Evolutionary conservation across 2,329 filamentous ascomycete species (phyloP).

Genomic region (Botrytis hyacinthi): DNA sequence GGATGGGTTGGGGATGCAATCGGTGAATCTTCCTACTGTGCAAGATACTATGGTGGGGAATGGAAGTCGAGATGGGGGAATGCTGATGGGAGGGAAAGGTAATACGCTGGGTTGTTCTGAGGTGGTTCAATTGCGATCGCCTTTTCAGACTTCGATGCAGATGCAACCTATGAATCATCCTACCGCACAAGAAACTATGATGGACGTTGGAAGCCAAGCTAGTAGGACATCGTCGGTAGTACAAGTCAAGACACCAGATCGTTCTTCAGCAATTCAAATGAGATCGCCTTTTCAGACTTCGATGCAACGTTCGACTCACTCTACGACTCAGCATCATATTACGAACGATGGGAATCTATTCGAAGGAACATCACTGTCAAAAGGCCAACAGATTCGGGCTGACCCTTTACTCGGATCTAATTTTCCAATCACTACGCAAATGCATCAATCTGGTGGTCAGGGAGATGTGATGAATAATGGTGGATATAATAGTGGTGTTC

Average conservation of each 20-base stretch:
- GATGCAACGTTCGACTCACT: not conserved
- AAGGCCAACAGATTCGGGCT: fast-evolving
- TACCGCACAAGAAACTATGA: not conserved
- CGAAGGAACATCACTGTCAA: not conserved
- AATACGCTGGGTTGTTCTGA: too few species aligned
- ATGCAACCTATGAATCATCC: not conserved
- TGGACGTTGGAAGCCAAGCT: not conserved
- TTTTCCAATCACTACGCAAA: not conserved
- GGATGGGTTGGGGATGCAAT: not conserved
- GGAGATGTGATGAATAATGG: not conserved
- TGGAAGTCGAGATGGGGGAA: not conserved
- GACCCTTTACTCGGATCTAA: not conserved
- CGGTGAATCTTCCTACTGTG: fast-evolving
- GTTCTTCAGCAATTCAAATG: not conserved
- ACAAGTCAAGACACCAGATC: not conserved
- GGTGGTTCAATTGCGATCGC: not conserved
- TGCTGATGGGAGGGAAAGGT: too few species aligned
- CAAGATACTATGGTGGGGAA: not conserved
- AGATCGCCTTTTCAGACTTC: not conserved
- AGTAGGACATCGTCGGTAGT: not conserved
- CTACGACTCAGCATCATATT: not conserved
- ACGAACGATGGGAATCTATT: not conserved
- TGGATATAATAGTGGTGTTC: not conserved
- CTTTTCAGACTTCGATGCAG: too few species aligned
- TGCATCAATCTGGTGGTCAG: not conserved